Base-by-base conservation (phyloP, 2,329 filamentous ascomycete genomes). In the Penicillium glabrum region DNA sequence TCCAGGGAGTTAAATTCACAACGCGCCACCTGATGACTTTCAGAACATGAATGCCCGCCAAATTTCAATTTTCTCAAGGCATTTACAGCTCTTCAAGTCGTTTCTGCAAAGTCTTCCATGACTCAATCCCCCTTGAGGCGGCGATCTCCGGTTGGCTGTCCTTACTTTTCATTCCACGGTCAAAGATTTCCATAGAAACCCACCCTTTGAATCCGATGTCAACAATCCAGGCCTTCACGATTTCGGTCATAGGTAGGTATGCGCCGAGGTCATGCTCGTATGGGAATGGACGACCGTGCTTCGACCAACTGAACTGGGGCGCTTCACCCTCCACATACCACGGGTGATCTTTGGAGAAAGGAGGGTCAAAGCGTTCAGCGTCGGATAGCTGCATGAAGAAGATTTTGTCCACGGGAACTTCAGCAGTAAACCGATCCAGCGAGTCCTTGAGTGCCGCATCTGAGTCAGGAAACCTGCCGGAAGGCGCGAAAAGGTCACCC, bases 311-410 rank as follows among this genome's bases (percentile, higher is more conserved):
- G 53, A 71, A 68, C 37, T 70, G 58, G 23, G 64, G 56, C 3
- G 67, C 68, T 49, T 71, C 68, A 5, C 68, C 62, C 16, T 67
- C 59, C 11, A 65, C 3, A 53, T 68, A 71, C 63, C 70, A 71
- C 3, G 69, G 66, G 54, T 73, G 69, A 6, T 49, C 53, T 11
- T 59, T 54, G 9, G 69, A 69, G 43, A 71, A 69, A 0, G 71
- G 69, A 11, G 67, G 67, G 37, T 71, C 60, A 29, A 74, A 70
- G 5, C 56, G 59, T 46, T 75, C 72, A 1, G 63, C 73, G 54
- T 76, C 73, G 2, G 71, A 74, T 2, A 75, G 55, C 53, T 75
- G 73, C 10, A 75, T 51, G 46, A 71, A 75, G 57, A 72, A 69
- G 16, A 75, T 61, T 49, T 70, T 74, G 1, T 72, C 69, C 3